Percentiles rank a stretch among this genome's conserved stretches.
phyloP scores from a whole-genome alignment of 2,329 filamentous ascomycete species.

The Sporothrix curviconia region DNA sequence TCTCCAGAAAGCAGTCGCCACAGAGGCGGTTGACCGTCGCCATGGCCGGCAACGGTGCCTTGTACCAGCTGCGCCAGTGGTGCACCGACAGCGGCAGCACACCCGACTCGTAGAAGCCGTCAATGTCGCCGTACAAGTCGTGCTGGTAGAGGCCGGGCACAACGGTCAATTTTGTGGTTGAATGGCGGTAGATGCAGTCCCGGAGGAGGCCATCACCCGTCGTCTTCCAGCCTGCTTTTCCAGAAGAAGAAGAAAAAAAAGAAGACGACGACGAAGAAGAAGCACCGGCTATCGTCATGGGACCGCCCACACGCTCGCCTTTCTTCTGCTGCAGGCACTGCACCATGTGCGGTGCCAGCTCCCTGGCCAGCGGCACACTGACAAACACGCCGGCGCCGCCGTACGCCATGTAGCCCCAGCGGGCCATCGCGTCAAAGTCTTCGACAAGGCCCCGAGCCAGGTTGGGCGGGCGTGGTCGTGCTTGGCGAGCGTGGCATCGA shows the following conservation, averaged over 20 bases:
- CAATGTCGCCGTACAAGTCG: constrained; percentile 47
- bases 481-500: constrained; percentile 40
- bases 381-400: constrained; percentile 56
- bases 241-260: no score
- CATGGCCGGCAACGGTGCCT: constrained; percentile 43
- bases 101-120: constrained; percentile 55
- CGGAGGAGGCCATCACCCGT: constrained; percentile 51
- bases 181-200: constrained; percentile 51
- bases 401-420: constrained; percentile 53
- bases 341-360: constrained; percentile 42
- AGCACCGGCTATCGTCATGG: no score
- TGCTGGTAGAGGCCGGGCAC: constrained; percentile 52
- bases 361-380: constrained; percentile 43
- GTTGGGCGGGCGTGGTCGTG: constrained; percentile 43
- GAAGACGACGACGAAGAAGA: no score
- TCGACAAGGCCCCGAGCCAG: constrained; percentile 53
- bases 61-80: constrained; percentile 59
- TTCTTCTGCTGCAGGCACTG: constrained; percentile 34
- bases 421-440: constrained; percentile 44
- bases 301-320: no score
- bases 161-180: constrained; percentile 46
- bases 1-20: constrained; percentile 52
- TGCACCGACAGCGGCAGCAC: constrained; percentile 50
- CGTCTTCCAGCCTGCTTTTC: neutral
- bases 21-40: constrained; percentile 45